Percentiles rank a stretch among this genome's conserved stretches.
phyloP scores from a whole-genome alignment of 2,329 filamentous ascomycete genomes.

The Aaosphaeria arxii region DNA sequence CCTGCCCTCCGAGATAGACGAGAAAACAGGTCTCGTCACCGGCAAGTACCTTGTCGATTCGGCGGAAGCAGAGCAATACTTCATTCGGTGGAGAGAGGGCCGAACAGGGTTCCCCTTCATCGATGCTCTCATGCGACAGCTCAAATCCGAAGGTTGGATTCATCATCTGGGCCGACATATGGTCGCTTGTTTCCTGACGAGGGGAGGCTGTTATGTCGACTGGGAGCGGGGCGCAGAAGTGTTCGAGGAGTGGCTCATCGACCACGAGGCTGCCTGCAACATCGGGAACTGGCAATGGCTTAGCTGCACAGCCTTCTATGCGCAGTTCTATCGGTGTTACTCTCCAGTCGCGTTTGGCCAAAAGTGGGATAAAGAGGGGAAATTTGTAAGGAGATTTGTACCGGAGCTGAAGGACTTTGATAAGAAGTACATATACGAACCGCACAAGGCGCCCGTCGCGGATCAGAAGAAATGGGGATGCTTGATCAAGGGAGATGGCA shows the following conservation, averaged over 20 bases:
- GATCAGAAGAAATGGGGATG: slow-evolving; percentile 70
- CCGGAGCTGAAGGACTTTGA: slow-evolving; percentile 63
- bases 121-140: slow-evolving; percentile 75
- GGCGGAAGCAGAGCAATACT: slow-evolving; percentile 60
- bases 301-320: slow-evolving; percentile 71
- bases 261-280: slow-evolving; percentile 73
- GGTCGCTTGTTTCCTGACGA: slow-evolving; percentile 78
- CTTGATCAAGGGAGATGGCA: slow-evolving; percentile 55
- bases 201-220: slow-evolving; percentile 73
- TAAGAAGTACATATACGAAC: slow-evolving; percentile 74
- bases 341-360: slow-evolving; percentile 68
- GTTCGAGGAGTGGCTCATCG: slow-evolving; percentile 72
- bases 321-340: slow-evolving; percentile 70
- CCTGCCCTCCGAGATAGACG: slow-evolving; percentile 59
- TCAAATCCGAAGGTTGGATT: slow-evolving; percentile 71
- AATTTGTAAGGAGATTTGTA: slow-evolving; percentile 62
- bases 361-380: slow-evolving; percentile 71
- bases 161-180: slow-evolving; percentile 75
- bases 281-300: slow-evolving; percentile 79
- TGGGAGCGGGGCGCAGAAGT: slow-evolving; percentile 79
- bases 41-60: slow-evolving; percentile 64
- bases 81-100: slow-evolving; percentile 66
- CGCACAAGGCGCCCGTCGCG: slow-evolving; percentile 67
- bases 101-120: slow-evolving; percentile 77
- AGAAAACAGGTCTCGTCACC: slow-evolving; percentile 46